Conservation (phyloP, 1,284 basidiomycete species). For the Cutaneotrichosporon arboriforme region DNA sequence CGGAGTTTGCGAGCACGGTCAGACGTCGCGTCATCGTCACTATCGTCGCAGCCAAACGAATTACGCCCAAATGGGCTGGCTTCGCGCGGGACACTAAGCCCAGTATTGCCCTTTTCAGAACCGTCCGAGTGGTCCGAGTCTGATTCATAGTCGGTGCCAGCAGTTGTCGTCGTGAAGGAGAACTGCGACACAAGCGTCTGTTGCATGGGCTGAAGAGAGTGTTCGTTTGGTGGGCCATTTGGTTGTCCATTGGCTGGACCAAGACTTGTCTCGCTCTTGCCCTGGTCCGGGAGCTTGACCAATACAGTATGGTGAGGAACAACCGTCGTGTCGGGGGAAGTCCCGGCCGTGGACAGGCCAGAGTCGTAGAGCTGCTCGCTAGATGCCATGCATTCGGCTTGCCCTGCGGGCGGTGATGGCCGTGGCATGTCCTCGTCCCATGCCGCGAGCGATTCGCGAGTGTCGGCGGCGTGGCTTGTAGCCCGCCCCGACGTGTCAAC, state of each 20-base stretch:
- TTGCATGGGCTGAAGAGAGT: background rate
- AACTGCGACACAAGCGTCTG: background rate
- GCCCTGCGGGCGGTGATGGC: background rate
- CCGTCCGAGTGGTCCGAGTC: background rate
- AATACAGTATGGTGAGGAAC: too few species aligned
- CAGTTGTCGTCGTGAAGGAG: background rate
- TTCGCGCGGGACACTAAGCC: background rate
- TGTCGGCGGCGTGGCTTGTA: background rate
- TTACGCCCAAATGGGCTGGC: constrained; percentile 1
- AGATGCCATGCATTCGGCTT: background rate
- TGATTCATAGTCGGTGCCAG: background rate
- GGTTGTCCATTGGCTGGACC: background rate
- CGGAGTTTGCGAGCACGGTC: constrained; percentile 1
- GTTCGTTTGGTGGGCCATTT: too few species aligned
- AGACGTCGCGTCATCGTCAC: background rate
- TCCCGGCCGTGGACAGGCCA: too few species aligned
- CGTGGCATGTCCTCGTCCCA: constrained; percentile 12
- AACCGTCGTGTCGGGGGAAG: too few species aligned
- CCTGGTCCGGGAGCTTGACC: too few species aligned
- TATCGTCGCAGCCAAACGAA: constrained; percentile 5
- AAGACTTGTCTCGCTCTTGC: too few species aligned
- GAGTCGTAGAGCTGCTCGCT: background rate
- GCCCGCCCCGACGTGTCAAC: too few species aligned
- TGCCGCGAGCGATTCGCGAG: constrained; percentile 2
- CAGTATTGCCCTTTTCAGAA: background rate